Evolutionary conservation across 192 early-diverging fungal genomes (phyloP).

Genomic region (Globomyces pollinis-pini): DNA sequence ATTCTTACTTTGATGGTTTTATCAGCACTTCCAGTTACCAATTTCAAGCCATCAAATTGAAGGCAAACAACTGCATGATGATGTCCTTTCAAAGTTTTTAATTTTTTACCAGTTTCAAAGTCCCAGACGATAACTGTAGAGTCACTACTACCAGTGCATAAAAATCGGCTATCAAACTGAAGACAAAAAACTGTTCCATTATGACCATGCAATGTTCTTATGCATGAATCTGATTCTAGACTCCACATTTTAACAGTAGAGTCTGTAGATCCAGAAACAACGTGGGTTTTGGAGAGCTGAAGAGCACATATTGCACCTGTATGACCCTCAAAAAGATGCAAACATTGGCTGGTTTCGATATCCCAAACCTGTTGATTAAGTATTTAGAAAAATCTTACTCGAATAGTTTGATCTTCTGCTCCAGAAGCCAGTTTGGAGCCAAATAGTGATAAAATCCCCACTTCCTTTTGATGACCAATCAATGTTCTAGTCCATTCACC

Average conservation of each 20-base stretch:
- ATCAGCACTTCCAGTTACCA: conserved; percentile 13
- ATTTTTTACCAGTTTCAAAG: conserved; percentile 38
- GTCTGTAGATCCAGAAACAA: conserved; percentile 76
- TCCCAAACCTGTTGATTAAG: conserved; percentile 49
- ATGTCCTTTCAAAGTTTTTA: conserved; percentile 8
- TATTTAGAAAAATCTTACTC: too few species aligned
- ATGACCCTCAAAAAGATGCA: conserved; percentile 72
- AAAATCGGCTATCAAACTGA: conserved; percentile 59
- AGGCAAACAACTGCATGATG: conserved; percentile 11
- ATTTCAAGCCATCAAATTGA: conserved; percentile 14
- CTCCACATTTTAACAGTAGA: conserved; percentile 67
- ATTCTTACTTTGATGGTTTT: conserved; percentile 28
- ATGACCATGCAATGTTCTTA: conserved; percentile 61
- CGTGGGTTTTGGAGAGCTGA: conserved; percentile 54
- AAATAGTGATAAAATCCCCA: conserved; percentile 80
- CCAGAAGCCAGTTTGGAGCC: conserved; percentile 53
- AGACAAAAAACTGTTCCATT: conserved; percentile 73
- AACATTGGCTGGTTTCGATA: conserved; percentile 42
- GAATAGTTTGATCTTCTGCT: conserved; percentile 40
- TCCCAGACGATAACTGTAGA: conserved; percentile 71
- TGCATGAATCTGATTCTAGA: conserved; percentile 42
- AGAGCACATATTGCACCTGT: conserved; percentile 88
- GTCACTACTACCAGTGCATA: conserved; percentile 80
- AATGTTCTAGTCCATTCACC: conserved; percentile 55
- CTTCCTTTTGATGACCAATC: conserved; percentile 83